phyloP scores from a whole-genome alignment of 441 rosid genomes.

The Theobroma grandiflorum region DNA sequence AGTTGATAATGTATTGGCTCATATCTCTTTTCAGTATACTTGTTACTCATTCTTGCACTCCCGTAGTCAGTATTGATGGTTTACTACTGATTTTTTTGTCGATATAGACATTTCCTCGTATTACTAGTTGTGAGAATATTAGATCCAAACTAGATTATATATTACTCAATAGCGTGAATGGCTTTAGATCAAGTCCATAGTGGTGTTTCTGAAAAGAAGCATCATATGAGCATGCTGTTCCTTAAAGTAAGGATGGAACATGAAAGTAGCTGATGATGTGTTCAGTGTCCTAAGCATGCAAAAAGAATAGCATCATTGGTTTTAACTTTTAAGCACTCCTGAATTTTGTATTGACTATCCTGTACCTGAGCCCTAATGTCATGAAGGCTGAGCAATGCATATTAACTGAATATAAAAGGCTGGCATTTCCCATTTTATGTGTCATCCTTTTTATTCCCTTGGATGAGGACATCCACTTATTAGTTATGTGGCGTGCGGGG shows the following conservation, averaged over 20 bases:
- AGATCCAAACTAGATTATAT: not conserved
- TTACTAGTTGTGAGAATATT: not conserved
- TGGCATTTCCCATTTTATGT: not conserved
- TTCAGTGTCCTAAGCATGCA: slow-evolving; percentile 9
- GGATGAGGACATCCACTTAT: slow-evolving; percentile 8
- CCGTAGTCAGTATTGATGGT: not conserved
- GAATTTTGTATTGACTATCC: not conserved
- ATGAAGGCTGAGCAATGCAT: slow-evolving; percentile 15
- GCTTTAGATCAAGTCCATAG: not conserved
- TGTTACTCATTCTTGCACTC: slow-evolving; percentile 9
- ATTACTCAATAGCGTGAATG: not conserved
- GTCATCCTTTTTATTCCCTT: slow-evolving; percentile 1
- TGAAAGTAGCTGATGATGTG: not conserved
- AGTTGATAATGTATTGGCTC: not conserved
- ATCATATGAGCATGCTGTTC: slow-evolving; percentile 23
- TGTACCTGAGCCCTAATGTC: not conserved
- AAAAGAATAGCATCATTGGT: slow-evolving; percentile 17
- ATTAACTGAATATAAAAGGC: not conserved
- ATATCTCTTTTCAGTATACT: not conserved
- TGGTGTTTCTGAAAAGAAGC: slow-evolving; percentile 26
- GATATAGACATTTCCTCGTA: not conserved
- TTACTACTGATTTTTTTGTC: not conserved
- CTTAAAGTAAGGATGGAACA: slow-evolving; percentile 20
- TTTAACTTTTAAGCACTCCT: slow-evolving; percentile 12
- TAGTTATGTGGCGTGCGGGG: not conserved